A percentile compares a stretch with the other conserved stretches of the same genome.
Conservation (phyloP, 1,139 yeast genomes). For the Pneumocystis canis region DNA sequence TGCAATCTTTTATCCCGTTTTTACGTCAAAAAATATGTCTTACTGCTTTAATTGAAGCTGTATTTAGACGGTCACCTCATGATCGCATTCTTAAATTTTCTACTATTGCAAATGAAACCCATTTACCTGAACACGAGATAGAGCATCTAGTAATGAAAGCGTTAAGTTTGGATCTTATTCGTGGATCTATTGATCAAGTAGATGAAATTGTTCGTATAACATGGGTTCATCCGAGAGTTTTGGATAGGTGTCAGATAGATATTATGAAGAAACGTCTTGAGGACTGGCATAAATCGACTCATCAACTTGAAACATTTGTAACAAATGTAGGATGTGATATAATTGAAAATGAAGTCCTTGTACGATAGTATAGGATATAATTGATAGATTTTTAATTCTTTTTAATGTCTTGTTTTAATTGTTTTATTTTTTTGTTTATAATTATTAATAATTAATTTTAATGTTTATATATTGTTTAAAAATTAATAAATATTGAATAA, state of each 20-base stretch:
- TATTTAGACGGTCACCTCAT: slow-evolving; percentile 62
- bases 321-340: slow-evolving; percentile 44
- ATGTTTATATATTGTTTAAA: background rate
- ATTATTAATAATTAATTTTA: background rate
- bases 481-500: background rate
- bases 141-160: slow-evolving; percentile 89
- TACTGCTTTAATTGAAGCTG: slow-evolving; percentile 78
- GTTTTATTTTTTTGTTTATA: background rate
- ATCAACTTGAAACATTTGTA: slow-evolving; percentile 46
- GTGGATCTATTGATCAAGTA: slow-evolving; percentile 82
- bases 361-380: slow-evolving; percentile 1
- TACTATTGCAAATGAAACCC: slow-evolving; percentile 65
- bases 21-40: slow-evolving; percentile 82
- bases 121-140: slow-evolving; percentile 53
- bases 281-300: slow-evolving; percentile 66
- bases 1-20: slow-evolving; percentile 48
- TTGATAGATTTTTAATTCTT: no score
- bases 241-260: slow-evolving; percentile 65
- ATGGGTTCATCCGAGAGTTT: slow-evolving; percentile 93
- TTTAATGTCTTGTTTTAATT: background rate
- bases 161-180: slow-evolving; percentile 62
- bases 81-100: slow-evolving; percentile 59
- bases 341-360: slow-evolving; percentile 30
- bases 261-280: slow-evolving; percentile 59
- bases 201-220: slow-evolving; percentile 60